Percentiles rank a stretch among this genome's conserved stretches.
Conservation (phyloP, 176 grass and related monocot species). For the Elaeis guineensis region DNA sequence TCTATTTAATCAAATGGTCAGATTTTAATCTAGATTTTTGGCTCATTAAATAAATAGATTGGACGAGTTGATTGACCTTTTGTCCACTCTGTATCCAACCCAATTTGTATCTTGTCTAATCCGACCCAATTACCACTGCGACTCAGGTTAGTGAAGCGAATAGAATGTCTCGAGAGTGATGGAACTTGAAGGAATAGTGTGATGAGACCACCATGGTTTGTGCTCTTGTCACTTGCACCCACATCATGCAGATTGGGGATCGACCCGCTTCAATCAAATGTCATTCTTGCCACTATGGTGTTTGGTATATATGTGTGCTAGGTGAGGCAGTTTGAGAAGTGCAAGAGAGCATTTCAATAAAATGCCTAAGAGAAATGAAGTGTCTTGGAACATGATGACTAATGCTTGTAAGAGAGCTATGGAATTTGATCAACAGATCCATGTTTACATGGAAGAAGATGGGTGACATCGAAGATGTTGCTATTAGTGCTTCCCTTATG, state of each 20-base stretch:
- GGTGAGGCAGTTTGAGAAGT: conserved; percentile 8
- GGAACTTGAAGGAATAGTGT: conserved; percentile 4
- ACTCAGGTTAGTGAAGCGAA: conserved; percentile 20
- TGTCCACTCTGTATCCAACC: background rate
- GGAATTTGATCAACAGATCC: conserved; percentile 14
- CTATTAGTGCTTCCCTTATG: conserved; percentile 27
- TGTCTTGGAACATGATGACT: conserved; percentile 36
- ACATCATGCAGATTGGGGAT: background rate
- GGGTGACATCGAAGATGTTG: conserved; percentile 9
- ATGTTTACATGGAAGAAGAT: conserved; percentile 30
- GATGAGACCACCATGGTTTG: conserved; percentile 25
- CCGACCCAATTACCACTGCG: background rate
- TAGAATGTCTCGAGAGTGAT: conserved; percentile 14
- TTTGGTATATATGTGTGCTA: conserved; percentile 8
- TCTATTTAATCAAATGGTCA: too few species aligned
- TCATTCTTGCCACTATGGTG: conserved; percentile 1
- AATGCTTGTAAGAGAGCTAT: conserved; percentile 6
- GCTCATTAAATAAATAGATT: too few species aligned
- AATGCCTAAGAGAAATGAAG: conserved; percentile 17
- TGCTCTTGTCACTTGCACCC: background rate
- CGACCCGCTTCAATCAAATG: conserved; percentile 2
- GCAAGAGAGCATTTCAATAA: conserved; percentile 9
- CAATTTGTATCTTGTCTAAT: too few species aligned
- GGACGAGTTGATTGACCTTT: too few species aligned
- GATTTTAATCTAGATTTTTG: too few species aligned